Evolutionary conservation across 768 basidiomycete species (phyloP), one percentile per base, ranked within the genome.

Genomic region (Mycena venus): DNA sequence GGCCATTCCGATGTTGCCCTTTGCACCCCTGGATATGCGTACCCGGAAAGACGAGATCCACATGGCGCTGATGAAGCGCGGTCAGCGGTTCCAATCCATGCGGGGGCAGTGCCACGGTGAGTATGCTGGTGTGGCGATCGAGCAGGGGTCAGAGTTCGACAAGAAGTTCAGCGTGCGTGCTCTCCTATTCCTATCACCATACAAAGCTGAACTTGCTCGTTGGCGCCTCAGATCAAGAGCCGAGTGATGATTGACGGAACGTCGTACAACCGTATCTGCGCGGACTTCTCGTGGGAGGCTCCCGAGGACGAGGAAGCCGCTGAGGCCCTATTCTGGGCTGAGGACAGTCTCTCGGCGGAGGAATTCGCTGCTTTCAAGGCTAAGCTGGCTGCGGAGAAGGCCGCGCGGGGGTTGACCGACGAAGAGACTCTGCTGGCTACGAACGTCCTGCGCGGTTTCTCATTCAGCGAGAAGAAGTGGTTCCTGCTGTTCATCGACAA

Each of bases 31-130:
- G 49, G 83, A 85, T 47, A 83, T 93, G 49, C 86, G 87, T 23
- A 81, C 86, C 7, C 93, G 94, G 1, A 93, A 94, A 75, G 84
- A 82, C 76, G 90, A 90, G 73, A 93, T 92, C 73, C 79, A 80
- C 4, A 88, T 90, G 55, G 81, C 94, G n/a, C 76, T 95, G 32
- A 76, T 76, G 61, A 65, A 70, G 59, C 71, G 75, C n/a, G 75
- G 75, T 12, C 36, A 36, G 27, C 67, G 71, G 27, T 76, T 73
- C 58, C 67, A 76, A 42, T 61, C 42, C 10, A 73, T 68, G 66
- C 29, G 60, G 27, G 75, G 72, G 12, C 71, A 76, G 61, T 66
- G 72, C 49, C 68, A 76, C 59, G 68, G 71, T 27, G 75, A 76
- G 38, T 76, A 61, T 36, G 51, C 27, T 10, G 80, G 64, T 0